Percentiles rank a stretch among this genome's conserved stretches.
phyloP scores from a whole-genome alignment of 2,329 filamentous ascomycete genomes.

The Phyllosticta paracitricarpa region DNA sequence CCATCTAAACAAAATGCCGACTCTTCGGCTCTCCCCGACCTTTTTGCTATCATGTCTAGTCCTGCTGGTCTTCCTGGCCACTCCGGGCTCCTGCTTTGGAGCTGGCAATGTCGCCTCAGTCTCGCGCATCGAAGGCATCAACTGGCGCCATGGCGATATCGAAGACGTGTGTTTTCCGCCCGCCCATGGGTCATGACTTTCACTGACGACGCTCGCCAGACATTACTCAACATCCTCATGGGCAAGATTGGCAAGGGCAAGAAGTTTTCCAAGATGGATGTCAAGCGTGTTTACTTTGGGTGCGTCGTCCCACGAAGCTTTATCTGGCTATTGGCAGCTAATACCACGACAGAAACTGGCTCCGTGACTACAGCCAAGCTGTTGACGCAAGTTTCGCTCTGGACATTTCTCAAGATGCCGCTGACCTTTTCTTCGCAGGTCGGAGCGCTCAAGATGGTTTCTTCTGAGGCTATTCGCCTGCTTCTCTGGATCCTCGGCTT shows the following conservation, averaged over 20 bases:
- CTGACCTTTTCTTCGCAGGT: slow-evolving; percentile 28
- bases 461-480: slow-evolving; percentile 81
- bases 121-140: slow-evolving; percentile 72
- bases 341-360: slow-evolving; percentile 55
- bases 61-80: slow-evolving; percentile 52
- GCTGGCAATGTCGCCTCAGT: slow-evolving; percentile 80
- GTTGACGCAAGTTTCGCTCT: slow-evolving; percentile 52
- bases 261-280: slow-evolving; percentile 80
- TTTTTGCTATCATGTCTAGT: slow-evolving; percentile 32
- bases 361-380: slow-evolving; percentile 86
- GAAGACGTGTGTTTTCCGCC: slow-evolving; percentile 52
- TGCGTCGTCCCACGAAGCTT: not conserved
- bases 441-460: slow-evolving; percentile 82
- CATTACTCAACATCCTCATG: slow-evolving; percentile 60
- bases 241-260: slow-evolving; percentile 44
- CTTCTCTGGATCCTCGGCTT: slow-evolving; percentile 84
- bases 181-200: not conserved
- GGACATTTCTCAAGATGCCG: not conserved
- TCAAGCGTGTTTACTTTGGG: slow-evolving; percentile 87
- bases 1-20: slow-evolving; percentile 4
- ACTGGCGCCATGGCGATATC: slow-evolving; percentile 64
- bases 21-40: slow-evolving; percentile 17
- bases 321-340: not conserved
- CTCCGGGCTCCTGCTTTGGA: slow-evolving; percentile 67
- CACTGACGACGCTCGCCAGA: slow-evolving; percentile 19